Evolutionary conservation across 1,284 basidiomycete species (phyloP).

Genomic region (Microbotryomycetes sp.): DNA sequence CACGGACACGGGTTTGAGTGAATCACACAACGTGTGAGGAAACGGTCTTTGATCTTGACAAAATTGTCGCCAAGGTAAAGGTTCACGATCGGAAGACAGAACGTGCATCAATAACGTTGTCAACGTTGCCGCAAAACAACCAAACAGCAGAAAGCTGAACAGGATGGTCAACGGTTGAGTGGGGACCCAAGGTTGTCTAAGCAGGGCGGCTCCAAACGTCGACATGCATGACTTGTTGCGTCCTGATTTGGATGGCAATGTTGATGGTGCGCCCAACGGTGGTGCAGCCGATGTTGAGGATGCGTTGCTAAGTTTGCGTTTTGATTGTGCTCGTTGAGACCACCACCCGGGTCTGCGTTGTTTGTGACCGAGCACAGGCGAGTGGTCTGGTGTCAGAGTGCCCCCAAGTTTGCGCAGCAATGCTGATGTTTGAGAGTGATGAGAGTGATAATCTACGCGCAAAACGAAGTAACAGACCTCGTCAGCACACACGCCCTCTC

Average conservation of each 20-base stretch:
- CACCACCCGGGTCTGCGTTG: constrained; percentile 27
- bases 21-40: constrained; percentile 50
- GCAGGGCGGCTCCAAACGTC: constrained; percentile 39
- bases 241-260: constrained; percentile 2
- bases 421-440: constrained; percentile 26
- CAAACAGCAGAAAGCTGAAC: constrained; percentile 66
- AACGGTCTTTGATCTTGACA: constrained; percentile 52
- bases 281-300: neutral
- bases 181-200: constrained; percentile 70
- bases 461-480: neutral
- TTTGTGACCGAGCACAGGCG: constrained; percentile 26
- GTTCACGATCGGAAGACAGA: constrained; percentile 91
- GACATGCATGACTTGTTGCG: constrained; percentile 4
- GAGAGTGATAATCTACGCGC: constrained; percentile 14
- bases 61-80: constrained; percentile 87
- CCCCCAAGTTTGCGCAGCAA: constrained; percentile 28
- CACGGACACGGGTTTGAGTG: constrained; percentile 77
- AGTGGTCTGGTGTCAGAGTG: constrained; percentile 19
- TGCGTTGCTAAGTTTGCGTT: constrained; percentile 14
- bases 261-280: constrained; percentile 10
- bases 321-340: constrained; percentile 14
- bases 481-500: too few species aligned
- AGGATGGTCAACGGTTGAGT: constrained; percentile 71
- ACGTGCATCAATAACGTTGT: constrained; percentile 77
- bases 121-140: constrained; percentile 38